phyloP scores from a whole-genome alignment of 441 rosid species.

The Geranium incanum region DNA sequence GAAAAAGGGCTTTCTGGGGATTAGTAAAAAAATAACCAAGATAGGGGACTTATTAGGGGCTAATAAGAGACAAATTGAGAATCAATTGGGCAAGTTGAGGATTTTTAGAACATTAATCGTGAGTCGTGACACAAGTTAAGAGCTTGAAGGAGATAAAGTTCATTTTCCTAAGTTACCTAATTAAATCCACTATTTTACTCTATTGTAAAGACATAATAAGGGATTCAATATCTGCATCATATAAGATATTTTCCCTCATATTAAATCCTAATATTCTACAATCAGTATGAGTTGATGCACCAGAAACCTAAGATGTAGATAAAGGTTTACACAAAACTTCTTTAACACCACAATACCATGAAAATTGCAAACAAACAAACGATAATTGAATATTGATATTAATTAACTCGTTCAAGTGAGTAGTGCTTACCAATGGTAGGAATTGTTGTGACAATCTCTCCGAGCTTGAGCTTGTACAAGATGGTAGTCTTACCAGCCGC shows the following conservation, averaged over 20 bases:
- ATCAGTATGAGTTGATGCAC: not conserved
- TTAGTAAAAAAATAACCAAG: too few relatives aligned
- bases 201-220: too few relatives aligned
- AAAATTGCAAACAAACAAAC: not conserved
- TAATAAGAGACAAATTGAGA: too few relatives aligned
- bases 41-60: too few relatives aligned
- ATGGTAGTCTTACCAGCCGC: conserved; percentile 30
- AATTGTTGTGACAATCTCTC: conserved; percentile 25
- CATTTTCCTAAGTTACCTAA: too few relatives aligned
- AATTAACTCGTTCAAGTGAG: not conserved
- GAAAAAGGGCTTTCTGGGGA: too few relatives aligned
- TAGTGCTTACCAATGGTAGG: conserved; percentile 18
- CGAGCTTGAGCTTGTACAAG: conserved; percentile 23
- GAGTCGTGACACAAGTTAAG: not conserved
- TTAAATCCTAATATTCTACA: not conserved
- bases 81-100: too few relatives aligned
- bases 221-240: too few relatives aligned
- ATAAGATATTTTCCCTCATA: too few relatives aligned
- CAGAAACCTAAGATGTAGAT: not conserved
- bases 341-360: not conserved
- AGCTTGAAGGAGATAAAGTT: not conserved
- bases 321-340: not conserved
- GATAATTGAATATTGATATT: not conserved
- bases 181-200: too few relatives aligned
- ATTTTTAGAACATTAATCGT: too few relatives aligned